Percentiles rank a stretch among this genome's conserved stretches.
Evolutionary conservation across 78 protist genomes (phyloP).

Genomic region (Dictyostelium brefeldianum): DNA sequence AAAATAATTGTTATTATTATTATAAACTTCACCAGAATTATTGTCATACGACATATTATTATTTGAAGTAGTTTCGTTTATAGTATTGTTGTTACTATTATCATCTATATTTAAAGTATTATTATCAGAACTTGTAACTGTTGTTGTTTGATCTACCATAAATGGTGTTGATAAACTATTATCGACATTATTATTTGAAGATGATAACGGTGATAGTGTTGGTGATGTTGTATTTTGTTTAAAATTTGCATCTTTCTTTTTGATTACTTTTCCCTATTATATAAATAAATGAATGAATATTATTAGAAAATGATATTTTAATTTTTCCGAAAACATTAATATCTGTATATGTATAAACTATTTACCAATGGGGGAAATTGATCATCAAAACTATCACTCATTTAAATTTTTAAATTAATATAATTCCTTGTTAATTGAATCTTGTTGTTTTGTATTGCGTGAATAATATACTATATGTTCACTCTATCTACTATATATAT

Average conservation of each 20-base stretch:
- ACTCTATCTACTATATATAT: neutral
- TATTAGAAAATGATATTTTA: neutral
- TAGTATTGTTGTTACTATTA: neutral
- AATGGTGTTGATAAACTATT: neutral
- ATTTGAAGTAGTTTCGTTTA: neutral
- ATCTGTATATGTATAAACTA: too few relatives aligned
- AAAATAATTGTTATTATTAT: neutral
- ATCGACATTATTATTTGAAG: neutral
- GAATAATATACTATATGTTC: neutral
- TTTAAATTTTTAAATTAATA: neutral
- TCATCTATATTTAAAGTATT: neutral
- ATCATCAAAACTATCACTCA: constrained; percentile 18
- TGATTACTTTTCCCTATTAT: constrained; percentile 9
- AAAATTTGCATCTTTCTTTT: neutral
- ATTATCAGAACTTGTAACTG: neutral
- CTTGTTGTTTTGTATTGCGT: neutral
- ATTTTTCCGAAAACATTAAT: neutral
- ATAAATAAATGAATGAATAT: neutral
- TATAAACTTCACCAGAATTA: neutral
- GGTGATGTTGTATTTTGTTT: neutral
- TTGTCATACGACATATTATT: too few relatives aligned
- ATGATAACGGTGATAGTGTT: neutral
- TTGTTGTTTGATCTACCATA: neutral
- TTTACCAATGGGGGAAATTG: constrained; percentile 30
- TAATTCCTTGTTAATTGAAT: neutral